Evolutionary conservation across 768 basidiomycete genomes (phyloP), one percentile per base, ranked within the genome.

Genomic region (Russula sp.): DNA sequence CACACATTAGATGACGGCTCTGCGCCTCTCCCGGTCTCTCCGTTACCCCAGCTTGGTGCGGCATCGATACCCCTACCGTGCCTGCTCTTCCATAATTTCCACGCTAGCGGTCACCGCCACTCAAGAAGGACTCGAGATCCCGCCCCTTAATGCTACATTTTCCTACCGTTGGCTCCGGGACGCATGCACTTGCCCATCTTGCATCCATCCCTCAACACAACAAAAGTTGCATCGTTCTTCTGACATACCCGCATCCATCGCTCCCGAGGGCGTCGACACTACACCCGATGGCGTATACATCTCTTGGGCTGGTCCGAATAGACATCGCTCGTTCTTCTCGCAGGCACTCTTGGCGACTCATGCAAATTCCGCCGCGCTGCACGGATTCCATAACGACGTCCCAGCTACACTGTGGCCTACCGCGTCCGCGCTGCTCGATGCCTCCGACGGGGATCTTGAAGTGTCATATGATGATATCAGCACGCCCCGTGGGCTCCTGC

Each of bases 121-220:
- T 34, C 53, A 7, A 31, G 42, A 60, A 16, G 63, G 63, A 31
- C 58, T 64, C 40, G 22, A 34, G 4, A 51, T 71, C n/a, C 54
- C 62, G 6, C 51, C 76, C 0, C 72, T 85, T 11, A 75, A 76
- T 20, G 68, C 78, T 32, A 70, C 74, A 10, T 84, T 91, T 67
- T 81, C 89, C 0, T 86, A 82, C 69, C 74, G 84, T 59, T 94
- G 91, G 86, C 81, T 98, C 10, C 85, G 94, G 27, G 94, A 98
- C 70, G 82, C 89, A 0, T 97, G 94, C 68, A 84, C 82, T 61
- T 92, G 88, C 47, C 75, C 83, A 0, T 69, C 75, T 2, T 94
- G 89, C 66, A 73, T 95, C 9, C 90, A 97, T 68, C 86, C 90
- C 0, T 82, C 85, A 4, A 93, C 88, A 0, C 76, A 74, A 3